Base-by-base conservation (phyloP, 1,284 basidiomycete species). In the Kwoniella shivajii region DNA sequence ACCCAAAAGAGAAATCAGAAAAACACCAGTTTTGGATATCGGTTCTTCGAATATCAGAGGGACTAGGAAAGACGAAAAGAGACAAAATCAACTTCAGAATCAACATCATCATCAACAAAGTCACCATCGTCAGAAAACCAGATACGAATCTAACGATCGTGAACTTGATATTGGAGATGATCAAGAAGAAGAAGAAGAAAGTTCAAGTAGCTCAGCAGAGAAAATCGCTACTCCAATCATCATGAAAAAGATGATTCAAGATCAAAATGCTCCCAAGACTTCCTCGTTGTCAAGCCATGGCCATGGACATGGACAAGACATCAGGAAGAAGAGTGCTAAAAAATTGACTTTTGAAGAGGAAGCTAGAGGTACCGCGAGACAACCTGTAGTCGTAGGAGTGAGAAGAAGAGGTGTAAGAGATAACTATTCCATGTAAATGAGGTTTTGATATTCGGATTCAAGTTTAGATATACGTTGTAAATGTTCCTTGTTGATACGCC, bases 331-430 rank as follows among this genome's bases (percentile, higher is more conserved):
- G 7, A 38, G 18, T 20, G 33, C 14, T 27, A 42, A 46, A 29
- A 48, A 34, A 33, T 33, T 47, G 43, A 38, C 24, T 41, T 34
- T 34, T 16, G 30, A 39, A 33, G 50, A 49, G 26, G 38, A 47
- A 26, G 54, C 39, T 27, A 34, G 50, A 29, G 48, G 44, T 9
- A 64, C 59, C 6, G 65, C 59, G 1, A 60, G 64, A 13, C 62
- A 68, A n/a, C 54, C 59, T 10, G 46, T 63, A 5, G 65, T 69
- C 0, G 44, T 67, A n/a, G 69, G 67, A 16, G 51, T 68, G 14
- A 59, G 67, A 22, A 54, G 41, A 29, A 43, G 63, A 26, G 54
- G 54, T n/a, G 36, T 36, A 6, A 50, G 51, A 22, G 52, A 49
- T 31, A 49, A 36, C 9, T 53, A 46, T 36, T 14, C 20, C 4